Evolutionary conservation across 2,329 filamentous ascomycete genomes (phyloP).

Genomic region (Phialophora macrospora): DNA sequence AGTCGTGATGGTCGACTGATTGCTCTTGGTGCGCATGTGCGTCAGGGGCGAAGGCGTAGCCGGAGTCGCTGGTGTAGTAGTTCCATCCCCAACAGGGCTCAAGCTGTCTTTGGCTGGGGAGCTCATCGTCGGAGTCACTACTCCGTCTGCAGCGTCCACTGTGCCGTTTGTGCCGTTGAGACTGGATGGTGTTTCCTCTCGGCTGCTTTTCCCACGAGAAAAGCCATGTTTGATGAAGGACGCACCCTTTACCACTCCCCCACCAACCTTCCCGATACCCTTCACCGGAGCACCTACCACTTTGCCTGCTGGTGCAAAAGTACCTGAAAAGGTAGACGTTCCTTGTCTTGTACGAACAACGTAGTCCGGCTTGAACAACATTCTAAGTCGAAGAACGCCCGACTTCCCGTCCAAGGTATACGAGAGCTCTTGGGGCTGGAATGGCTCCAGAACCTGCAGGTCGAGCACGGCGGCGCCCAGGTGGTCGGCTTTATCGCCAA

Average conservation of each 20-base stretch:
- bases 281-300: slow-evolving; percentile 97
- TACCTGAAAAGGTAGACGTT: slow-evolving; percentile 89
- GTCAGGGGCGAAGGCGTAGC: slow-evolving; percentile 33
- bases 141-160: slow-evolving; percentile 18
- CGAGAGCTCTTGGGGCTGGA: slow-evolving; percentile 75
- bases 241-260: slow-evolving; percentile 84
- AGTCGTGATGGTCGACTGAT: slow-evolving; percentile 58
- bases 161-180: slow-evolving; percentile 31
- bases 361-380: slow-evolving; percentile 93
- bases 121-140: slow-evolving; percentile 21
- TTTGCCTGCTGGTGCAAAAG: slow-evolving; percentile 83
- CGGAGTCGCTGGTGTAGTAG: slow-evolving; percentile 30
- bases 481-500: slow-evolving; percentile 91
- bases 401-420: slow-evolving; percentile 86
- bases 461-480: slow-evolving; percentile 79
- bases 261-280: slow-evolving; percentile 79
- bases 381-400: slow-evolving; percentile 76
- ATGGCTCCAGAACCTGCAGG: slow-evolving; percentile 80
- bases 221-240: slow-evolving; percentile 89
- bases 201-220: slow-evolving; percentile 66
- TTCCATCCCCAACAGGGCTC: slow-evolving; percentile 24
- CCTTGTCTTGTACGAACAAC: slow-evolving; percentile 85
- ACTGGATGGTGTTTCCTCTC: slow-evolving; percentile 39
- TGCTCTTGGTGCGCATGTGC: slow-evolving; percentile 56
- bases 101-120: slow-evolving; percentile 34